Percentiles rank a stretch among this genome's conserved stretches.
These are phyloP conservation scores for Curvularia hawaiiensis DNA, from an alignment of 2,329 filamentous ascomycete species.

Conservation along the genomic window DNA sequence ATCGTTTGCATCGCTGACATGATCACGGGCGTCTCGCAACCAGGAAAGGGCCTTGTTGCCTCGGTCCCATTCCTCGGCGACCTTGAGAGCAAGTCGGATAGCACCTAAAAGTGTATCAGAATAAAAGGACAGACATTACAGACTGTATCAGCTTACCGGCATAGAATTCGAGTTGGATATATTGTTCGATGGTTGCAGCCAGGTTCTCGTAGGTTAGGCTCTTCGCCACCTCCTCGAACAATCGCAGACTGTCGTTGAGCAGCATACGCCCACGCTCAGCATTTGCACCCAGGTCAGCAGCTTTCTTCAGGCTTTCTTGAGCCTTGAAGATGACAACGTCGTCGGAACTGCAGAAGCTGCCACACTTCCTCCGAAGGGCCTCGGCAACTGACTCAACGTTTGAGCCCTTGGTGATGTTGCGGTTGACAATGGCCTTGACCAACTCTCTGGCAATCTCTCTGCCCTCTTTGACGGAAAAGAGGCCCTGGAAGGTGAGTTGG, in stretches of 20 bases:
- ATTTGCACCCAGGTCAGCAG: constrained; percentile 76
- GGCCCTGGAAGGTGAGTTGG: constrained; percentile 81
- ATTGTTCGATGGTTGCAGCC: constrained; percentile 76
- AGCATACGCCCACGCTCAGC: constrained; percentile 77
- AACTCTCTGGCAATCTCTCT: constrained; percentile 91
- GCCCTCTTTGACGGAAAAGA: constrained; percentile 80
- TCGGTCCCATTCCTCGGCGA: constrained; percentile 83
- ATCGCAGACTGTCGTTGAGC: constrained; percentile 83
- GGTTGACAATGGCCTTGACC: constrained; percentile 97
- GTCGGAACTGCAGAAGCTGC: constrained; percentile 96
- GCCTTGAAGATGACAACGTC: constrained; percentile 99
- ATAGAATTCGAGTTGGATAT: constrained; percentile 83
- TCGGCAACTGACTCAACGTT: constrained; percentile 98
- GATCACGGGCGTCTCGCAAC: constrained; percentile 81
- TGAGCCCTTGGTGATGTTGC: constrained; percentile 94
- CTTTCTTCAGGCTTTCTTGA: constrained; percentile 90
- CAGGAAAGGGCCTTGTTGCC: constrained; percentile 84
- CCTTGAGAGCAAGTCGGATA: constrained; percentile 82
- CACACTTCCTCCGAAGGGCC: constrained; percentile 87
- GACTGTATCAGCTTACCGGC: constrained; percentile 58
- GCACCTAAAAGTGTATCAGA: constrained; percentile 58
- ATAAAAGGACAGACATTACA: background rate
- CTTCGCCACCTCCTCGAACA: constrained; percentile 88
- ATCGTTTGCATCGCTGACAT: constrained; percentile 71
- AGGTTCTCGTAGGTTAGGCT: constrained; percentile 83